A percentile compares a stretch with the other conserved stretches of the same genome.
These are phyloP conservation scores for Acanthamoeba pearcei DNA, from an alignment of 208 protist genomes.

Conservation along the genomic window DNA sequence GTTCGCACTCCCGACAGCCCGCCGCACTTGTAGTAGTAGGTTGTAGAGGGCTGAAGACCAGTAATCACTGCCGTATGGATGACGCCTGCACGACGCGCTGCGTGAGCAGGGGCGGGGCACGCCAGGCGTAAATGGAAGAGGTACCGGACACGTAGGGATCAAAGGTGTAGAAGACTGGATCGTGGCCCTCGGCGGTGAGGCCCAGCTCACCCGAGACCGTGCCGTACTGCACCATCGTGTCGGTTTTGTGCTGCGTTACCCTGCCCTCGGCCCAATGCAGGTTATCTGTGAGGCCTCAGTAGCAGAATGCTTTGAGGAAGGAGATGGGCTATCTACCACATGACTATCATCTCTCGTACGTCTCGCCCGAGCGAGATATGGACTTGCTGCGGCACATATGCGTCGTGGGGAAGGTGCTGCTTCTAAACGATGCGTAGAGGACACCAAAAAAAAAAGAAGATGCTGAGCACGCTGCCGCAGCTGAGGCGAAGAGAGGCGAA, in stretches of 20 bases:
- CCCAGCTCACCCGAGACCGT: neutral
- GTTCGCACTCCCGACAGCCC: neutral
- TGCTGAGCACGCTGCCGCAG: too few species aligned
- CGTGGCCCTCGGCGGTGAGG: neutral
- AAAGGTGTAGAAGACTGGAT: neutral
- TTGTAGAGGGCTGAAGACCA: neutral
- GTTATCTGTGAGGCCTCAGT: neutral
- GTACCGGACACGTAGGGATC: neutral
- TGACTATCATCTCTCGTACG: neutral
- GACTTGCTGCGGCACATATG: neutral
- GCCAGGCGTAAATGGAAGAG: neutral
- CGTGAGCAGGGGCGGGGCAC: neutral
- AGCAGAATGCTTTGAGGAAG: neutral
- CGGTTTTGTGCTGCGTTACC: neutral
- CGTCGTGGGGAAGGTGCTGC: neutral
- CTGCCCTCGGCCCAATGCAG: neutral
- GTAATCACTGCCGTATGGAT: neutral
- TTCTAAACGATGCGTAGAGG: neutral
- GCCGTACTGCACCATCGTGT: neutral
- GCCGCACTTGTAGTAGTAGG: constrained; percentile 7
- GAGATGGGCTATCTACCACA: neutral
- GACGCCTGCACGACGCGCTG: neutral
- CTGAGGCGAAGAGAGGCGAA: neutral
- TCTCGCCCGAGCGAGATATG: neutral
- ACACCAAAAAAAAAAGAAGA: too few species aligned